Evolutionary conservation across 306 rosid species (phyloP), one percentile per base, ranked within the genome.

Genomic region (Cicer yamashitae): DNA sequence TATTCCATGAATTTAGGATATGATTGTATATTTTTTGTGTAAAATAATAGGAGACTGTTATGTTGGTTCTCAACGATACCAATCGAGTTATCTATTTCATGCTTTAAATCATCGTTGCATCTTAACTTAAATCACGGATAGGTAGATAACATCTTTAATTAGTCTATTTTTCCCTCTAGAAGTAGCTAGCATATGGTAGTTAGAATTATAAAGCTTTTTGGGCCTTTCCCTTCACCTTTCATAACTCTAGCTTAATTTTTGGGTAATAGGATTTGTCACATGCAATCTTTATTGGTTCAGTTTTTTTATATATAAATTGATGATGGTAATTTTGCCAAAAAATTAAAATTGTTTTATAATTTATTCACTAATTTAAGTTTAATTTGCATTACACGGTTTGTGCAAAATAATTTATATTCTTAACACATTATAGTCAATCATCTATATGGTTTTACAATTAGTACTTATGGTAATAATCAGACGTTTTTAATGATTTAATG

Each of bases 111-210:
- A 71, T 81, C 77, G 54, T 10, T 65, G 71, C 86, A 67, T 18
- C 40, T 40, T 39, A 45, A 80, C 90, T 81, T 71, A 44, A 81
- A 81, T 88, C 88, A 88, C 92, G 90, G 92, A 71, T 18, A 14
- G 7, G 84, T 56, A 60, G 68, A 78, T 13, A 69, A 25, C 76
- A 71, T 74, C 73, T 82, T 75, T 79, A 43, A 47, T 77, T 70
- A 38, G 6, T 53, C 40, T 58, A 34, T n/a, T 72, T 79, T 74
- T 83, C 77, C 48, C 70, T 51, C 58, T 63, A 67, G 82, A 79
- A 71, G 57, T 75, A 70, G 83, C 73, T 85, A 78, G 78, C 7
- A 34, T 30, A 30, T 67, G 76, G 79, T 85, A 58, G 87, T 86
- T 84, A 69, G 72, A 65, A 46, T 77, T 38, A 76, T 62, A 57